These are phyloP conservation scores for Trichoderma sp. DNA, from an alignment of 2,329 filamentous ascomycete species.

Conservation along the genomic window DNA sequence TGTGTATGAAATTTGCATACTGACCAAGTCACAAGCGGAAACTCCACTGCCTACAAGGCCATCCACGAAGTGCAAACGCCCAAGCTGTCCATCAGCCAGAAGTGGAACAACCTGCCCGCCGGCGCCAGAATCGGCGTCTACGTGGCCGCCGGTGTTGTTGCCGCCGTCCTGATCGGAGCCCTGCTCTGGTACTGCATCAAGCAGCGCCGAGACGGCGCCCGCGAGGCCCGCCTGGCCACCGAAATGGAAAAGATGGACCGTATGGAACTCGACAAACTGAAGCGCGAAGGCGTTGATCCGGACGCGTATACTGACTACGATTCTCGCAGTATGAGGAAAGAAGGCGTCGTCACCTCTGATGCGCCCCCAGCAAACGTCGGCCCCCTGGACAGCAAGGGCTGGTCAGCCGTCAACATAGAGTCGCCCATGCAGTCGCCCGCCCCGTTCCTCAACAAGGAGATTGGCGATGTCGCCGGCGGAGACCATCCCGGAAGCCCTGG, in stretches of 20 bases:
- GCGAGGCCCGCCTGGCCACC: conserved; percentile 51
- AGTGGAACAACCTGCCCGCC: conserved; percentile 54
- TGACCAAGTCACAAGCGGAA: conserved; percentile 47
- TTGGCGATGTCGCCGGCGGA: conserved; percentile 8
- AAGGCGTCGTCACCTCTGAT: conserved; percentile 21
- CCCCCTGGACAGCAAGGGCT: conserved; percentile 23
- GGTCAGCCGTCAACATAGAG: conserved; percentile 21
- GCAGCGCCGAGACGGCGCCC: conserved; percentile 54
- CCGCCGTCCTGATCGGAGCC: conserved; percentile 42
- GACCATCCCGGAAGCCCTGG: neutral
- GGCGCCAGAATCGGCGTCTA: conserved; percentile 57
- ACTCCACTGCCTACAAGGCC: conserved; percentile 55
- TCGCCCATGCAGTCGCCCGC: conserved; percentile 12
- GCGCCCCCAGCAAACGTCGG: conserved; percentile 25
- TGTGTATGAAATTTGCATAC: neutral
- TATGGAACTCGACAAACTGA: conserved; percentile 53
- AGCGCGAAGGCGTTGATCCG: conserved; percentile 49
- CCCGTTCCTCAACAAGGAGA: conserved; percentile 21
- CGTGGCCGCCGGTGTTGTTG: conserved; percentile 46
- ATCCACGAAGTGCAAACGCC: conserved; percentile 39
- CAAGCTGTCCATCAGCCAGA: conserved; percentile 50
- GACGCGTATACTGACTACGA: conserved; percentile 43
- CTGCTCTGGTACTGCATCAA: conserved; percentile 56
- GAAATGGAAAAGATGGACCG: conserved; percentile 50
- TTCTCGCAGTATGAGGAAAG: conserved; percentile 22